Evolutionary conservation across 1,139 yeast genomes (phyloP).

Genomic region (Geotrichum australiense): DNA sequence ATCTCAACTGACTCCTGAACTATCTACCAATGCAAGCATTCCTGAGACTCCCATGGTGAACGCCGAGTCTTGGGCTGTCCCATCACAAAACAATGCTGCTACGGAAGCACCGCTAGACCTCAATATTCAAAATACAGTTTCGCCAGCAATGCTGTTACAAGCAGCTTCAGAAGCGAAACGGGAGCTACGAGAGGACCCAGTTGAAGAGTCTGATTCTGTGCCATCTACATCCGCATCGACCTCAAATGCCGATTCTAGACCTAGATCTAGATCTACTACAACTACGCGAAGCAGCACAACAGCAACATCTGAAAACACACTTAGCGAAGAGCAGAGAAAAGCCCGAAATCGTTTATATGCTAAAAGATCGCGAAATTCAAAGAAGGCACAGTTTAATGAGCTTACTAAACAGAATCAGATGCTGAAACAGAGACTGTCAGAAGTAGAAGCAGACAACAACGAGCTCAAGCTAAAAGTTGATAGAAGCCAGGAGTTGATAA

Average conservation of each 20-base stretch:
- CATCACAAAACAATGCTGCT: too few relatives aligned
- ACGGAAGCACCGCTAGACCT: too few relatives aligned
- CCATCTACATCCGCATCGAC: not conserved
- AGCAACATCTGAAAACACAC: too few relatives aligned
- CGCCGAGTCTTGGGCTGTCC: too few relatives aligned
- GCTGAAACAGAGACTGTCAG: slow-evolving; percentile 4
- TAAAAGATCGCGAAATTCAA: slow-evolving; percentile 17
- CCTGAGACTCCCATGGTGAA: too few relatives aligned
- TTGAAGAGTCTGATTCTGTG: not conserved
- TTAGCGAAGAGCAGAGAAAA: slow-evolving; percentile 16
- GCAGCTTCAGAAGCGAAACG: too few relatives aligned
- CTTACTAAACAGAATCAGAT: slow-evolving; percentile 10
- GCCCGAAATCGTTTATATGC: slow-evolving; percentile 18
- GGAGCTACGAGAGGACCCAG: not conserved
- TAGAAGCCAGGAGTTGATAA: not conserved
- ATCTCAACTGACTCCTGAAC: too few relatives aligned
- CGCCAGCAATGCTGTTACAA: too few relatives aligned
- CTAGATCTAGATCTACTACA: not conserved
- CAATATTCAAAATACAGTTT: too few relatives aligned
- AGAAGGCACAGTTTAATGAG: slow-evolving; percentile 16
- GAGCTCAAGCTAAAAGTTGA: not conserved
- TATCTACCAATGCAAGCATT: too few relatives aligned
- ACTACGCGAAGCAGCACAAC: not conserved
- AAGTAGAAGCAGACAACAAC: not conserved
- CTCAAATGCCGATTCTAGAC: not conserved